Evolutionary conservation across 2,329 filamentous ascomycete genomes (phyloP).

Genomic region (Nemania serpens): DNA sequence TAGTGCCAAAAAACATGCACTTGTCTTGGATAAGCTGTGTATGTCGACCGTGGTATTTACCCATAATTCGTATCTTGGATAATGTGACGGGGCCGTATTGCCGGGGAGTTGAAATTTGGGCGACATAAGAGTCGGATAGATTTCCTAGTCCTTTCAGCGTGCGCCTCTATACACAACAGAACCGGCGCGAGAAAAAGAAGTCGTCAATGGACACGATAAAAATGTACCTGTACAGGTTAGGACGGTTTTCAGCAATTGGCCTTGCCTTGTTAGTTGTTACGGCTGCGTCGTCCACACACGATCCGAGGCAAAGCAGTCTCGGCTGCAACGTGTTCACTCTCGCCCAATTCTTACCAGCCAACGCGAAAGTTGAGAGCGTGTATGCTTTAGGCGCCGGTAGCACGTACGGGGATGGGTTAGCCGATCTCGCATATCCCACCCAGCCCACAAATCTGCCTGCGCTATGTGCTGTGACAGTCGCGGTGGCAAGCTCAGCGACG

Average conservation of each 20-base stretch:
- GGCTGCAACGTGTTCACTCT: constrained; percentile 31
- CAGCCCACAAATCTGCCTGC: constrained; percentile 46
- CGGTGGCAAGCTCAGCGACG: constrained; percentile 39
- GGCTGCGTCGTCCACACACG: constrained; percentile 11
- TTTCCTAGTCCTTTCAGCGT: neutral
- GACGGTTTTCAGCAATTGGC: constrained; percentile 12
- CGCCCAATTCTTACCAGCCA: constrained; percentile 31
- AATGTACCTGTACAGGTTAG: constrained; percentile 19
- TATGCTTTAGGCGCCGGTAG: constrained; percentile 38
- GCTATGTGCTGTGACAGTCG: constrained; percentile 46
- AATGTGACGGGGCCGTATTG: neutral
- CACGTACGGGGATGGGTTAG: constrained; percentile 45
- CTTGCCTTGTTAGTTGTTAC: constrained; percentile 15
- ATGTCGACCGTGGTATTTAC: neutral
- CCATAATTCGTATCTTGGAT: neutral
- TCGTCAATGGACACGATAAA: neutral
- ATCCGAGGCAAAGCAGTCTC: constrained; percentile 19
- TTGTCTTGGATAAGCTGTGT: neutral
- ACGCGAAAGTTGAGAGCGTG: constrained; percentile 39
- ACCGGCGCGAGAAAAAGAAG: neutral
- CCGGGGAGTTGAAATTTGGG: neutral
- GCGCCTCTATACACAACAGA: neutral
- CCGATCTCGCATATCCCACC: constrained; percentile 42
- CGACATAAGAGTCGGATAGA: constrained; percentile 3
- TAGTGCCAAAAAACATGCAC: neutral